Base-by-base conservation (phyloP, 257 asterid species). In the Capsicum pubescens region DNA sequence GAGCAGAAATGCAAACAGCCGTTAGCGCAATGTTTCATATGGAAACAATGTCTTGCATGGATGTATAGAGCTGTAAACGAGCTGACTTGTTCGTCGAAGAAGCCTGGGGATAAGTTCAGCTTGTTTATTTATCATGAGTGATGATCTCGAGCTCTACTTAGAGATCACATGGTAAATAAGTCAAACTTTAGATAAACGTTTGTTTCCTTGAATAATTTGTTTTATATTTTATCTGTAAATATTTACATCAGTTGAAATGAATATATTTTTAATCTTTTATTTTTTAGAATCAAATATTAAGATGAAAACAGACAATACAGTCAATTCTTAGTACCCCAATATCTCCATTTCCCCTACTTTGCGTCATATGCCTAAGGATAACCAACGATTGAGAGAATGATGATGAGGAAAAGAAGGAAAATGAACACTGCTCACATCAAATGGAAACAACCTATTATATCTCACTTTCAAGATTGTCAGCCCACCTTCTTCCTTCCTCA, bases 1-100 rank as follows among this genome's bases (percentile, higher is more conserved):
- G 13, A 72, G 56, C 46, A 64, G 21, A 78, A 68, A 84, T 39
- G 85, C 61, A 26, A 46, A 46, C 32, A 60, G 85, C 60, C 64
- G 32, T 8, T 36, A 70, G 46, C 44, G 48, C 52, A 82, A 76
- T 61, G 26, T 57, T 2, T 21, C 80, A 83, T 57, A 46, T 17
- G 58, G 83, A 80, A 61, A 44, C 26, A 61, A 48, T 8, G 15
- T 42, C 32, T 50, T 42, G 42, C 60, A 46, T 14, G 68, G n/a
- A 32, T 54, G 26, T 54, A 14, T 35, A 82, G 54, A 46, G 35
- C 54, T 26, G 36, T 52, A 69, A 35, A 50, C 26, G 84, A 48
- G 79, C 35, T 11, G 42, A 39, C 42, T 21, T 48, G 32, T 36
- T 44, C 9, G 16, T n/a, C 17, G 4, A 44, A 74, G 14, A 50